A percentile compares a stretch with the other conserved stretches of the same genome.
phyloP scores from a whole-genome alignment of 73 alveolate genomes.

The Symbiodinium natans region DNA sequence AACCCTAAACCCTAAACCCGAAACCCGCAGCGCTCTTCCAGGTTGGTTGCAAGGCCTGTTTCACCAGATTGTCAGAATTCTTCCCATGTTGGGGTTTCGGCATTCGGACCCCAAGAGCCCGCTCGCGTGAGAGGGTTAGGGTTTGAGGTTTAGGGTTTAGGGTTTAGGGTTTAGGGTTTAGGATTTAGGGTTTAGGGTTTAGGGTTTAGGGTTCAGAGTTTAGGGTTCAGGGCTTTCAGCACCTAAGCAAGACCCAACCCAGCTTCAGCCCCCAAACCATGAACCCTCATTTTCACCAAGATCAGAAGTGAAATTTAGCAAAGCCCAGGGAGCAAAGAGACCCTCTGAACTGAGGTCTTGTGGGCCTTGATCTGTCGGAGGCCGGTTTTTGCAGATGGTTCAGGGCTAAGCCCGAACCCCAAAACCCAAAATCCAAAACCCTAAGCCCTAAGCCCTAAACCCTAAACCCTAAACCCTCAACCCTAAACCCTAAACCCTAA shows the following conservation, averaged over 20 bases:
- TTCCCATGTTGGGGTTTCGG: too few relatives aligned
- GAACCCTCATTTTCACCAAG: too few relatives aligned
- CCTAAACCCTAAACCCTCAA: too few relatives aligned
- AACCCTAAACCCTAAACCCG: background rate
- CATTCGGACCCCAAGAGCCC: too few relatives aligned
- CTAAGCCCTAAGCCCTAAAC: too few relatives aligned
- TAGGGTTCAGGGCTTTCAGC: background rate
- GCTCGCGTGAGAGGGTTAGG: too few relatives aligned
- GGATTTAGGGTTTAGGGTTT: background rate
- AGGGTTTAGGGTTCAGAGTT: background rate
- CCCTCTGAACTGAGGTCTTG: background rate
- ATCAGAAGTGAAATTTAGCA: background rate
- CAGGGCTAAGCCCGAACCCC: too few relatives aligned
- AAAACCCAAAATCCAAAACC: too few relatives aligned
- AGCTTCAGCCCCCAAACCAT: too few relatives aligned
- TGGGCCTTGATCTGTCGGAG: slow-evolving; percentile 49
- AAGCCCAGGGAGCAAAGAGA: background rate
- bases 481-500: background rate
- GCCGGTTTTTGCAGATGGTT: background rate
- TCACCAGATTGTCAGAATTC: too few relatives aligned
- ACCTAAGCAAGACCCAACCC: too few relatives aligned
- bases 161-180: background rate
- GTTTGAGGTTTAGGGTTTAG: background rate
- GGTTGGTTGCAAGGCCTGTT: too few relatives aligned
- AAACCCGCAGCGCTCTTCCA: background rate